Evolutionary conservation across 176 grass and related monocot genomes (phyloP), one percentile per base, ranked within the genome.

Genomic region (Zizania latifolia): DNA sequence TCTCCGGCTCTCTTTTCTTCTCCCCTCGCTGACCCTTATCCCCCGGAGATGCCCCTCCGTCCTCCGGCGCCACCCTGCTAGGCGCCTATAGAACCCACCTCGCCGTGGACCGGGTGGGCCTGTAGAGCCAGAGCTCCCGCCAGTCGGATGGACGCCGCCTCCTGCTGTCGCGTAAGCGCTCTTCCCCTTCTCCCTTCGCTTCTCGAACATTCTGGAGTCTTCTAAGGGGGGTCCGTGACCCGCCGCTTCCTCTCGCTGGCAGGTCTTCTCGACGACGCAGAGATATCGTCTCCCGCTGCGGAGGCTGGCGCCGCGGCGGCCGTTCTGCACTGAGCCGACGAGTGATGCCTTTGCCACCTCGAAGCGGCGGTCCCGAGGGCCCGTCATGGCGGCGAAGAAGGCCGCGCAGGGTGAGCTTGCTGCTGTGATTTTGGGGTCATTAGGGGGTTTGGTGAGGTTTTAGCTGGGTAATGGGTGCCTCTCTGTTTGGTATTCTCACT

Each of bases 351-450:
- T 68, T 36, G 35, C 60, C 44, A 45, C 46, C 43, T 97, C 91
- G 10, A 97, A 92, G 46, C 71, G 94, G 45, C 83, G 94, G 36
- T 90, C 88, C 35, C 76, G 94, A 24, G 94, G 94, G 0, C 94
- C 94, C 4, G 74, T 93, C 33, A 98, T 98, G 94, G 88, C 91
- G 1, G 94, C 91, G 56, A 93, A 98, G 87, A 98, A 92, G 82
- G 86, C 86, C 23, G 81, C 86, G 27, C 45, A 92, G 81, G 94
- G 94, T 98, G 81, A 81, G 70, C 26, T 3, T 46, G 8, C 34
- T 65, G n/a, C 31, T 71, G 17, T 9, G 29, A 5, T 40, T 23
- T 78, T 46, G 15, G 26, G 15, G 10, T 35, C 6, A 22, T n/a
- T 34, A 3, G 3, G 22, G 14, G 33, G 60, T 77, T 74, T 30